These are phyloP conservation scores for Boletus rubropictus DNA, from an alignment of 768 basidiomycete species.

Conservation along the genomic window DNA sequence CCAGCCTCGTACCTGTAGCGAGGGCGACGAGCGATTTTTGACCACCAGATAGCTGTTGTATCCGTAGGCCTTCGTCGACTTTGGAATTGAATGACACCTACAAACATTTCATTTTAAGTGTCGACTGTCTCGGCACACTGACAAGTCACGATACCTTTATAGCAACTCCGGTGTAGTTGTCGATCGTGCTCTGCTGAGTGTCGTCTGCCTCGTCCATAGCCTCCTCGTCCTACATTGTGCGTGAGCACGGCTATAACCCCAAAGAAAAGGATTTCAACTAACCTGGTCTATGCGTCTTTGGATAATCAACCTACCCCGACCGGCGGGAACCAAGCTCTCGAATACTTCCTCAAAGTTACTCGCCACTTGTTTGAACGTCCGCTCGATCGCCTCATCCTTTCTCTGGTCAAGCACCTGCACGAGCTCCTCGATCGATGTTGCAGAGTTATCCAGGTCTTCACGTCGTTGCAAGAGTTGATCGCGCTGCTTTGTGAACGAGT, in stretches of 20 bases:
- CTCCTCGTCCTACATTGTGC: constrained; percentile 50
- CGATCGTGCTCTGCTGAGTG: constrained; percentile 68
- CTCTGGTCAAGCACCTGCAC: constrained; percentile 92
- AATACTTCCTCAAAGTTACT: constrained; percentile 97
- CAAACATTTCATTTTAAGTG: not conserved
- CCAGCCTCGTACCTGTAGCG: constrained; percentile 60
- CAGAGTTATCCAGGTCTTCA: constrained; percentile 88
- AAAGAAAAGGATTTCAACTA: not conserved
- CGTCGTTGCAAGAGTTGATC: constrained; percentile 83
- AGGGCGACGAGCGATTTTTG: constrained; percentile 97
- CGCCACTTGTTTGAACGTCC: constrained; percentile 97
- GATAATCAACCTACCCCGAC: constrained; percentile 86
- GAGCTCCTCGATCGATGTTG: constrained; percentile 83
- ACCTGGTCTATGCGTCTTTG: constrained; percentile 87
- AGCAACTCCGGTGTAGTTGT: constrained; percentile 94
- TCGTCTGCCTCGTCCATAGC: constrained; percentile 69
- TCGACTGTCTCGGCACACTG: not conserved
- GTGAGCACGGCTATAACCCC: not conserved
- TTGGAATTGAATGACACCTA: constrained; percentile 99
- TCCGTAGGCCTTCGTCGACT: constrained; percentile 91
- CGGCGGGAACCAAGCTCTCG: constrained; percentile 91
- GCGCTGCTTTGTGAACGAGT: constrained; percentile 95
- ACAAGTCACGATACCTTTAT: constrained; percentile 60
- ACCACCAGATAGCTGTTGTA: constrained; percentile 95
- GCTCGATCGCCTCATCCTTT: constrained; percentile 97